These are phyloP conservation scores for Didymella arachidicola DNA, from an alignment of 2,329 filamentous ascomycete species.

Conservation along the genomic window DNA sequence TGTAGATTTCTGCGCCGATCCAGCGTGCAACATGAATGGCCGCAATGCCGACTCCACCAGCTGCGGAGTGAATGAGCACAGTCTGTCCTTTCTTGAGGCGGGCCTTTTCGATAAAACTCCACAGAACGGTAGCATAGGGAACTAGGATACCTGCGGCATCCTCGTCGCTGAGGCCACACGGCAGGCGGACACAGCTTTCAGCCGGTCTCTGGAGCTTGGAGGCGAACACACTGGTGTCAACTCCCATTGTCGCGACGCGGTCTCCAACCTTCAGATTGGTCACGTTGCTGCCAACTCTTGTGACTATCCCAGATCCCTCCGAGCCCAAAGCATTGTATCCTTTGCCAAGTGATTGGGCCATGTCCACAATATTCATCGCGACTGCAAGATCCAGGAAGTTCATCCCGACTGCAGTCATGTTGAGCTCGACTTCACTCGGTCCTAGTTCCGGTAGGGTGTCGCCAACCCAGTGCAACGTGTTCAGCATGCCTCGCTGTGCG, in stretches of 20 bases:
- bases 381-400: too few relatives aligned
- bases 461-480: too few relatives aligned
- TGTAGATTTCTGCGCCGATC: slow-evolving; percentile 5
- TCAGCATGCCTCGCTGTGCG: too few relatives aligned
- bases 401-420: too few relatives aligned
- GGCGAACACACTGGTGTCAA: background rate
- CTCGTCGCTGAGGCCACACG: slow-evolving; percentile 23
- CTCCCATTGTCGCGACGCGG: slow-evolving; percentile 14
- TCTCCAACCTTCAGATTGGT: slow-evolving; percentile 22
- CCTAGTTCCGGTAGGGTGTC: too few relatives aligned
- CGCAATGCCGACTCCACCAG: slow-evolving; percentile 20
- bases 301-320: slow-evolving; percentile 24
- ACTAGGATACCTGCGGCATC: slow-evolving; percentile 30
- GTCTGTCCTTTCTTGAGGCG: slow-evolving; percentile 19
- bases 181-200: slow-evolving; percentile 11
- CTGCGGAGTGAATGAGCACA: slow-evolving; percentile 44
- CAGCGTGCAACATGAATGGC: slow-evolving; percentile 3
- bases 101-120: slow-evolving; percentile 26
- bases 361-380: too few relatives aligned
- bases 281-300: slow-evolving; percentile 16
- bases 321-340: slow-evolving; percentile 18
- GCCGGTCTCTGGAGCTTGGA: background rate
- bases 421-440: too few relatives aligned
- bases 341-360: too few relatives aligned
- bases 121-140: slow-evolving; percentile 27